A percentile compares a stretch with the other conserved stretches of the same genome.
phyloP scores from a whole-genome alignment of 345 rosid species.

The Sonneratia alba region DNA sequence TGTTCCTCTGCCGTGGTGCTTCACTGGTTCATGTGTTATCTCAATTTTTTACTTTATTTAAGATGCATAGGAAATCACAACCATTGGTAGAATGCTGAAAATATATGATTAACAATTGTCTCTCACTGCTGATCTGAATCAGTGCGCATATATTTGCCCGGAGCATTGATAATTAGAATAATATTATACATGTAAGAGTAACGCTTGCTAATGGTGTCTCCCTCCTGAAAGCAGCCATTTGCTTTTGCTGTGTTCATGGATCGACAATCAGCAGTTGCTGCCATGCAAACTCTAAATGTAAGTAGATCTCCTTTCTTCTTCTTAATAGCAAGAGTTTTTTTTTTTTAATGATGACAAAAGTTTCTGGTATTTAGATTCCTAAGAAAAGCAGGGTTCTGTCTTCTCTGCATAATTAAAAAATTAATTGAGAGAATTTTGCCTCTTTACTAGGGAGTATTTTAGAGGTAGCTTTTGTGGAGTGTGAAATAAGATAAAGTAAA shows the following conservation, averaged over 20 bases:
- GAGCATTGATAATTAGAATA: neutral
- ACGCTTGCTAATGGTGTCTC: conserved; percentile 10
- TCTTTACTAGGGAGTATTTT: neutral
- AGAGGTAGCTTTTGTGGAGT: neutral
- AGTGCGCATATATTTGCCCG: neutral
- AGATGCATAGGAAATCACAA: neutral
- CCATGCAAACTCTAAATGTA: conserved; percentile 74
- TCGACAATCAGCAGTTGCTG: conserved; percentile 65
- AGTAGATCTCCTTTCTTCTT: conserved; percentile 15
- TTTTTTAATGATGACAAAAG: neutral
- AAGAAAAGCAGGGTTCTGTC: neutral
- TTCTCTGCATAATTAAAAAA: neutral
- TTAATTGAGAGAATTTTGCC: neutral
- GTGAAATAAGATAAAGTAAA: neutral
- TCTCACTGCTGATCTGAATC: neutral
- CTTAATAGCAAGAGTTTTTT: neutral
- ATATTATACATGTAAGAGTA: neutral
- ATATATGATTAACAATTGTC: neutral
- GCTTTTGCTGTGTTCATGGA: conserved; percentile 77
- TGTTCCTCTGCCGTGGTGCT: neutral
- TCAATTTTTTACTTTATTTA: neutral
- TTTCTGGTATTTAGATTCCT: neutral
- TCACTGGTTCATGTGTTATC: neutral
- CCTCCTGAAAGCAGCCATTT: conserved; percentile 45
- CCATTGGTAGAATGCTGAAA: neutral